Evolutionary conservation across 495 filamentous ascomycete species (phyloP), one percentile per base, ranked within the genome.

Genomic region (Tuber calosporum): DNA sequence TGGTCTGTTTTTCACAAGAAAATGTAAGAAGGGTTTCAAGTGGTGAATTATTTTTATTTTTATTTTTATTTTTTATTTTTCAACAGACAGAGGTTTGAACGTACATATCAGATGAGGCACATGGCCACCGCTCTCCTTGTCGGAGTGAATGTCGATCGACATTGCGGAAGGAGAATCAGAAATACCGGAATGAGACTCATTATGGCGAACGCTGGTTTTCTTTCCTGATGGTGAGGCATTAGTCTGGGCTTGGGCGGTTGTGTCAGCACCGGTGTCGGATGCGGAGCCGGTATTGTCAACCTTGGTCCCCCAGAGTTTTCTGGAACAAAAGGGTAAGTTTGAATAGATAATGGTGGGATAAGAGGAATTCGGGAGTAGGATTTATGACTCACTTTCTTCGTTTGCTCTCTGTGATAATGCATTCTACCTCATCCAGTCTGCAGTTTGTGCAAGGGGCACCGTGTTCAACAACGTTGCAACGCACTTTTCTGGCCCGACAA

Each of bases 401-500:
- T 81, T 93, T 93, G 86, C 93, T 96, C 81, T 96, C 93, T 66
- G 92, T 92, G 13, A 97, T 91, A 53, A 94, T 85, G 84, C 93
- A 97, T 77, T 93, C 90, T 70, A 96, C 92, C 77, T 92, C 89
- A 82, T 97, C 93, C 83, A 93, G 85, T 39, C 91, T 87, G 84
- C 93, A 97, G 84, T 96, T 97, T 30, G 90, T 92, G 82, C 93
- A 97, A 7, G 93, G 93, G 39, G 90, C 88, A 43, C 91, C 91
- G 83, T 90, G 90, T 78, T 96, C 92, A 66, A 94, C 92, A 74
- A 96, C 93, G 84, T 97, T 92, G 84, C 93, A 97, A 68, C 93
- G 87, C n/a, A 97, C 93, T 82, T 97, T 97, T 78, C 93, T 89
- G 37, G 91, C 87, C 71, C 93, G 87, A 80, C 93, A 97, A 77